Base-by-base conservation (phyloP, 1,284 basidiomycete genomes). In the Trametes hirsuta region DNA sequence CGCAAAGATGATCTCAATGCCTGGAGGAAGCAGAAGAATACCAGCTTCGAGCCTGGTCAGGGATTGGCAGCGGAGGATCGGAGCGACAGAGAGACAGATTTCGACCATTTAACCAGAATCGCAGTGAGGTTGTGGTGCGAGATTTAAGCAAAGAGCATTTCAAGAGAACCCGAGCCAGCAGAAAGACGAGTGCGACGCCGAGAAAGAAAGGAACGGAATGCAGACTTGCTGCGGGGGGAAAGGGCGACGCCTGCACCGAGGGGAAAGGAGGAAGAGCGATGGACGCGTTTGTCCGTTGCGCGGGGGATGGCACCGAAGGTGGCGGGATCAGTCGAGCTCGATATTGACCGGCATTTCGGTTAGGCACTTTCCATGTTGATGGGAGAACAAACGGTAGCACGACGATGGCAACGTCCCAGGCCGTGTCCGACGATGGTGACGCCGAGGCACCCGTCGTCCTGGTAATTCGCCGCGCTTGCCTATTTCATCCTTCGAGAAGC, bases 11-110 rank as follows among this genome's bases (percentile, higher is more conserved):
- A 84, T 70, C 73, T 91, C 88, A 53, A 91, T 69, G 30, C 74
- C 83, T 15, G 85, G 79, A 21, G 88, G 88, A 60, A 91, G 79
- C 61, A 90, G 73, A 53, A 91, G 74, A 45, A 81, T 66, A 36
- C 75, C 74, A 59, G 77, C 79, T 73, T 91, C 75, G 37, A 77
- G 64, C 52, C 65, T 69, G 55, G 79, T 77, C 62, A 88, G 79
- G 45, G 80, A 77, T 63, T 82, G 73, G 71, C 90, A 93, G 63
- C 90, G 90, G 64, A 93, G 81, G 64, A 84, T 88, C 42, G 87
- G 75, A 59, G 86, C 82, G 45, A 83, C 76, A 40, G 91, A 92
- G 62, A 92, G 77, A 74, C 90, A 93, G 68, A 85, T 74, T 59
- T 82, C 71, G 70, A 72, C 74, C 77, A 79, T 77, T 68, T 66